Evolutionary conservation across 306 rosid species (phyloP).

Genomic region (Cercis canadensis): DNA sequence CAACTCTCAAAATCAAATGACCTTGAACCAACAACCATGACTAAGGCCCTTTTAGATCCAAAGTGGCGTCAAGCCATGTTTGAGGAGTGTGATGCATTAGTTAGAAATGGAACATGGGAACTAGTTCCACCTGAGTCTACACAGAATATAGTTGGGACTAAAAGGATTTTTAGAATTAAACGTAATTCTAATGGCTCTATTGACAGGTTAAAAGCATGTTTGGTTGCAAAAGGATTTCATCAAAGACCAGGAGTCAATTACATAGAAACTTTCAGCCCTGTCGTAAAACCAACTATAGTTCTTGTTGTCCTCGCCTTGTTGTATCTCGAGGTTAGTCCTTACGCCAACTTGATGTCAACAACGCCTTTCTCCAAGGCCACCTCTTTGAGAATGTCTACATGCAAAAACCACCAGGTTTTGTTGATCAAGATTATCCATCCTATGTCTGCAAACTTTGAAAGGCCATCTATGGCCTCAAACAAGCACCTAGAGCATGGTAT

Average conservation of each 20-base stretch:
- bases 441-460: neutral
- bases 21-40: no score
- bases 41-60: no score
- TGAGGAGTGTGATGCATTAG: neutral
- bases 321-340: neutral
- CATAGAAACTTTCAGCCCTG: neutral
- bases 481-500: slow-evolving; percentile 3
- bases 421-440: neutral
- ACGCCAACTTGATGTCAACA: neutral
- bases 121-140: neutral
- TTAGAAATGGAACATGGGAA: neutral
- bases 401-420: neutral
- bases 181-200: neutral
- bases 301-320: no score
- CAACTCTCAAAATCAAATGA: no score
- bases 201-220: neutral
- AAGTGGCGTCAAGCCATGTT: neutral
- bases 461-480: neutral
- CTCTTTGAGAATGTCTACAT: neutral
- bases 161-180: neutral
- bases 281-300: neutral
- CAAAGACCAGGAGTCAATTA: neutral
- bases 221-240: neutral
- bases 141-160: neutral
- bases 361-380: neutral